Base-by-base conservation (phyloP, 2,329 filamentous ascomycete species). In the Erysiphe pulchra region DNA sequence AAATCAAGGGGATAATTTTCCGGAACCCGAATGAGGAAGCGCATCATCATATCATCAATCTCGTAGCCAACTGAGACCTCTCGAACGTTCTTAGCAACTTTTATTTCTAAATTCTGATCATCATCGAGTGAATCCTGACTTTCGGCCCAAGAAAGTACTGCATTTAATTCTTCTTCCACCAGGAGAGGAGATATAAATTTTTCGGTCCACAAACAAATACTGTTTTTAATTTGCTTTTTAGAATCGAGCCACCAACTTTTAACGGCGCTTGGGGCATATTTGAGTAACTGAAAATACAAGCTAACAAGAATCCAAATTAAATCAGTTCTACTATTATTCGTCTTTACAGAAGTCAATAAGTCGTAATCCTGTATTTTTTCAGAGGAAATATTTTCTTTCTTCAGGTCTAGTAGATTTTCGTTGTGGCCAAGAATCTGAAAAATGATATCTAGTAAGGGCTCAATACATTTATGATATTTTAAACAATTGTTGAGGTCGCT, bases 381-480 rank as follows among this genome's bases (percentile, higher is more conserved):
- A 0, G 60, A 53, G 1, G 67, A 66, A 32, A 83, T 79, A 0
- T 68, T 67, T 39, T 70, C 71, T 54, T 80, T 71, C 45, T 86
- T 73, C 12, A 92, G 68, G 53, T 77, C 86, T 6, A 92, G 61
- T 0, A 83, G 73, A 49, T 75, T 77, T 6, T 77, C 80, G 28
- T 76, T 76, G 54, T 87, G 81, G 14, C 85, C 83, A 0, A 95
- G 71, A 42, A 92, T 77, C 50, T 92, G 81, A 56, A 92, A 90
- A 9, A 74, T 73, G 49, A 94, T 85, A 42, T 80, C 69, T 24
- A 95, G 64, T 1, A 98, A 62, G 1, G 77, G 73, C 0, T 64
- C 61, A 0, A 92, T 62, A 47, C 77, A 77, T 11, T 76, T 70
- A 13, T 77, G 76, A 24, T 79, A 70, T 57, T 85, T 90, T 47